Evolutionary conservation across 139 green algal species (phyloP).

Genomic region (Haematococcus lacustris): DNA sequence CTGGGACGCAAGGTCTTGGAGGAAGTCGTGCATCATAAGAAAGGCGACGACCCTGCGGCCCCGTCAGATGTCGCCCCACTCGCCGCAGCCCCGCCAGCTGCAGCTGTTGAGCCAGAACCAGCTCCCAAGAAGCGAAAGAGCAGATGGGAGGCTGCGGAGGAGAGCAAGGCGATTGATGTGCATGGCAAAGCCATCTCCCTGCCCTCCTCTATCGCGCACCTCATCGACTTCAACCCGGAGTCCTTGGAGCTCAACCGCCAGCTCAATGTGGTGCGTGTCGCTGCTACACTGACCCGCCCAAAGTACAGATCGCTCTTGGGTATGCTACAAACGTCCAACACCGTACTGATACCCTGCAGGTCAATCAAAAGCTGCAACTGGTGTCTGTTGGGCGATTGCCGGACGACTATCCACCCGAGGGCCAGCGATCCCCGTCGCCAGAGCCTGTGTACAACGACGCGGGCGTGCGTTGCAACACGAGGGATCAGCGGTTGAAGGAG

Average conservation of each 20-base stretch:
- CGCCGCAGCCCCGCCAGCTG: not conserved
- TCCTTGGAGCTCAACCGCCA: slow-evolving; percentile 15
- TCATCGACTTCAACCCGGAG: slow-evolving; percentile 44
- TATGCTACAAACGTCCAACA: no score
- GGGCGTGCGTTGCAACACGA: slow-evolving; percentile 73
- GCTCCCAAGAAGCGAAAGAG: slow-evolving; percentile 26
- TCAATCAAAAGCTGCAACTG: slow-evolving; percentile 36
- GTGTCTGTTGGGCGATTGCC: slow-evolving; percentile 22
- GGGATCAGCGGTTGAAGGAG: slow-evolving; percentile 70
- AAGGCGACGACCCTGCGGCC: no score
- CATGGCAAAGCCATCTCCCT: slow-evolving; percentile 26
- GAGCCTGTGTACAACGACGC: slow-evolving; percentile 75
- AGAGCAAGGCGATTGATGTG: slow-evolving; percentile 11
- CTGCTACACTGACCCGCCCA: no score
- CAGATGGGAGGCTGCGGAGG: slow-evolving; percentile 34
- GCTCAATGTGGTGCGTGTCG: slow-evolving; percentile 15
- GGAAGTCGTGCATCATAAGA: not conserved
- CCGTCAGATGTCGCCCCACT: no score
- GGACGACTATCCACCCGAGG: slow-evolving; percentile 45
- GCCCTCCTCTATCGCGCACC: slow-evolving; percentile 32
- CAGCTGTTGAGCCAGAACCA: not conserved
- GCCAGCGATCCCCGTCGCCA: slow-evolving; percentile 74
- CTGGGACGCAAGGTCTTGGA: slow-evolving; percentile 19
- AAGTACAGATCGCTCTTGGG: no score
- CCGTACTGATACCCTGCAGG: no score